Evolutionary conservation across 2,329 filamentous ascomycete genomes (phyloP).

Genomic region (Ophiostoma triangulosporum): DNA sequence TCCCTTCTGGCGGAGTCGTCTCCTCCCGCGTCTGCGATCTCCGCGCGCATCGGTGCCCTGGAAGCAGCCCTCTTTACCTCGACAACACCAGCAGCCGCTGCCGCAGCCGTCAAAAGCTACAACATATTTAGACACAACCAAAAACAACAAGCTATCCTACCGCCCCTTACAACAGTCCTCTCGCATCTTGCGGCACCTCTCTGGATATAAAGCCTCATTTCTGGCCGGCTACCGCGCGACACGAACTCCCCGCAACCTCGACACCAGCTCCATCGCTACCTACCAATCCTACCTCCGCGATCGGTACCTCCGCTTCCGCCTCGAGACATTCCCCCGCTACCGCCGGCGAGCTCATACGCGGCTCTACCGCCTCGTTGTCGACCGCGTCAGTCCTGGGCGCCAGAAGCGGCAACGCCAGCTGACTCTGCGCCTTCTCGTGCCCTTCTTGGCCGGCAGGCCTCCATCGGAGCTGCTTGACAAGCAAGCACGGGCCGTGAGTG

Average conservation of each 20-base stretch:
- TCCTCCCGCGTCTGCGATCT: conserved; percentile 5
- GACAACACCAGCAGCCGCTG: background rate
- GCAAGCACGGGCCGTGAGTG: background rate
- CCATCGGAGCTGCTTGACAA: background rate
- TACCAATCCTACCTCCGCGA: conserved; percentile 36
- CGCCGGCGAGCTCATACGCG: conserved; percentile 60
- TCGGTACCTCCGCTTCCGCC: conserved; percentile 54
- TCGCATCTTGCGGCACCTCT: background rate
- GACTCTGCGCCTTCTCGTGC: conserved; percentile 28
- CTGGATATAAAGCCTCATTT: background rate
- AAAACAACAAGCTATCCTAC: background rate
- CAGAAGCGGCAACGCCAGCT: conserved; percentile 29
- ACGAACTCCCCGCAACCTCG: background rate
- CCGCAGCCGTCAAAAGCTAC: background rate
- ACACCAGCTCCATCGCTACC: background rate
- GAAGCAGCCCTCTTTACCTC: conserved; percentile 5
- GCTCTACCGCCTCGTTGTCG: conserved; percentile 61
- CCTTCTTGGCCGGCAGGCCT: background rate
- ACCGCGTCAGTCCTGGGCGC: conserved; percentile 44
- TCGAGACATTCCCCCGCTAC: conserved; percentile 59
- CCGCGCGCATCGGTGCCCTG: conserved; percentile 7
- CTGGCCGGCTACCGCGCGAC: conserved; percentile 1
- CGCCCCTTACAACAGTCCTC: background rate
- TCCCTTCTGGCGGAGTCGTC: conserved; percentile 5
- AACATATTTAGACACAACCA: background rate